Base-by-base conservation (phyloP, 164 flowering plant species). In the Malania oleifera region DNA sequence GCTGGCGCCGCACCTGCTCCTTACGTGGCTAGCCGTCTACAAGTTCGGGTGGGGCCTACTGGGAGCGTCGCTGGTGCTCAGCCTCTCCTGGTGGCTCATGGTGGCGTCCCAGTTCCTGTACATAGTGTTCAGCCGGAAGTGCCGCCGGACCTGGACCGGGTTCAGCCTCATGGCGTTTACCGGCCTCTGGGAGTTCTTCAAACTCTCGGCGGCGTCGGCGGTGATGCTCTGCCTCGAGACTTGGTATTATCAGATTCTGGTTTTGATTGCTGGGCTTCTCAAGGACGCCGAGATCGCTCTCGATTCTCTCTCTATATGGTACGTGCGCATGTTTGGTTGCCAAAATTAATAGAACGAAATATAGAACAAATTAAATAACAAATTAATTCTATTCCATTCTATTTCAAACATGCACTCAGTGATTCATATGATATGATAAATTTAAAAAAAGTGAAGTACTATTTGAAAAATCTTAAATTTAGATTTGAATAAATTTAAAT, bases 201-300 rank as follows among this genome's bases (percentile, higher is more conserved):
- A 64, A 52, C 40, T 78, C 10, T 78, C 82, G 1, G 62, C 60
- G 9, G 80, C 75, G 0, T 79, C 80, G 0, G 80, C 83, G 0
- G 75, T 79, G 52, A 76, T 76, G 80, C 52, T 79, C 29, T 76
- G 80, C 64, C 39, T 79, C 28, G 83, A 79, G 68, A 71, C 69
- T 5, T 79, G 83, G 83, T 79, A 79, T 40, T 73, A 48, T 52
- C 75, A 76, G 59, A 66, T 74, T 35, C 59, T 79, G 4, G 73
- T 79, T 28, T 55, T 76, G 26, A 14, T 79, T 5, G 78, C 83
- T 25, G 80, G 83, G 0, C 59, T 76, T 68, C 72, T 77, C 5
- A 29, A 65, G 13, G 51, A 77, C 26, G 62, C 83, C 23, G 75
- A 79, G 56, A 1, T 79, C 11, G 75, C 77, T 10, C 29, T 77